Conservation (phyloP, 164 flowering plant species). For the Magnolia officinalis region DNA sequence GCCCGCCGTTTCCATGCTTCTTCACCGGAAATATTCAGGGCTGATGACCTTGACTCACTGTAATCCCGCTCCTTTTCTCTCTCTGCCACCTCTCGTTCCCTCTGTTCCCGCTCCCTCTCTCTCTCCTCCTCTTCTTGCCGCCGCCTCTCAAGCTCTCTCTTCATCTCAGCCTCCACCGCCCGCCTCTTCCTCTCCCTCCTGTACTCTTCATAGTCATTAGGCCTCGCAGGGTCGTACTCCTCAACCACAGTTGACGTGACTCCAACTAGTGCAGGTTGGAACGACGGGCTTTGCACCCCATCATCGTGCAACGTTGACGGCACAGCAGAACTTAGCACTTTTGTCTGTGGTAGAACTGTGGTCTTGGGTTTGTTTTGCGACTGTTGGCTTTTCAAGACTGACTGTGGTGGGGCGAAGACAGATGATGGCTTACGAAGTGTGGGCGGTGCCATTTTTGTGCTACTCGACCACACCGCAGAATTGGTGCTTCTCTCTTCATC, state of each 20-base stretch:
- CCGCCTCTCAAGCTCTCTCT: slow-evolving; percentile 49
- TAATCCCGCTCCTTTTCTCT: slow-evolving; percentile 47
- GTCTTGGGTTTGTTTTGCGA: slow-evolving; percentile 30
- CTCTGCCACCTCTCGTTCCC: slow-evolving; percentile 32
- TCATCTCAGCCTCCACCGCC: slow-evolving; percentile 55
- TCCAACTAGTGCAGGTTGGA: slow-evolving; percentile 69
- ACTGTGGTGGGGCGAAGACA: slow-evolving; percentile 55
- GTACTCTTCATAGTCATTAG: slow-evolving; percentile 88
- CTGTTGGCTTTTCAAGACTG: slow-evolving; percentile 46
- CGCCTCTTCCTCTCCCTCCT: slow-evolving; percentile 67
- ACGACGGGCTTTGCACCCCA: slow-evolving; percentile 7
- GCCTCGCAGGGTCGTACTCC: slow-evolving; percentile 95
- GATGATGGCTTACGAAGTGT: slow-evolving; percentile 76
- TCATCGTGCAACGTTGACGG: slow-evolving; percentile 13
- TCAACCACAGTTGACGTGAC: slow-evolving; percentile 71
- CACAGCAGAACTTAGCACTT: slow-evolving; percentile 7
- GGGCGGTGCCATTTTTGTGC: slow-evolving; percentile 85
- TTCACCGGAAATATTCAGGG: slow-evolving; percentile 80
- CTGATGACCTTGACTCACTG: slow-evolving; percentile 22
- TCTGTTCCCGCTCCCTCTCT: slow-evolving; percentile 48
- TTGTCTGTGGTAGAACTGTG: slow-evolving; percentile 17
- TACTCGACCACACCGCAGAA: slow-evolving; percentile 76
- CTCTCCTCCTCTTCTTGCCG: slow-evolving; percentile 60
- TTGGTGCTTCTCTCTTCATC: slow-evolving; percentile 45
- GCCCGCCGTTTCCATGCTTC: slow-evolving; percentile 97